Evolutionary conservation across 768 basidiomycete genomes (phyloP).

Genomic region (Auriscalpium orientale): DNA sequence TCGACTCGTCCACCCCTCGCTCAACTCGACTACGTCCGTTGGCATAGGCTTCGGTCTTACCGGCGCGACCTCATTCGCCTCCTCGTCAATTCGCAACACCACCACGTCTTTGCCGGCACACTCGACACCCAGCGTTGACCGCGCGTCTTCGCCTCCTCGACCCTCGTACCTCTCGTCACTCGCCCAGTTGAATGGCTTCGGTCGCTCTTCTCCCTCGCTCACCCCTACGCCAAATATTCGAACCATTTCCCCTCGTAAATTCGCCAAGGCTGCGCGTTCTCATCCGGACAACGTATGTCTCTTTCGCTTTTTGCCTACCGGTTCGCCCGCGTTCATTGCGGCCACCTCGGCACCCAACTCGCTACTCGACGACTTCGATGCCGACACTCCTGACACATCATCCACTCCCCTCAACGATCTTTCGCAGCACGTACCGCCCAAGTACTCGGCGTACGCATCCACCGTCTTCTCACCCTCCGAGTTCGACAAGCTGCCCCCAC

Average conservation of each 20-base stretch:
- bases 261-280: not conserved
- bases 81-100: not conserved
- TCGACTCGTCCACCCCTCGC: not conserved
- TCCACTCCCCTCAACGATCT: conserved; percentile 1
- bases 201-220: not conserved
- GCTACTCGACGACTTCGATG: not conserved
- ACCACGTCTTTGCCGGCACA: not conserved
- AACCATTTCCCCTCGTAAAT: not conserved
- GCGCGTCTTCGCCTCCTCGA: not conserved
- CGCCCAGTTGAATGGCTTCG: not conserved
- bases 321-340: not conserved
- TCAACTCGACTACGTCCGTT: conserved; percentile 4
- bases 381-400: not conserved
- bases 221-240: not conserved
- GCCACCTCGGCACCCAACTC: not conserved
- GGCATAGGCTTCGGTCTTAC: conserved; percentile 19
- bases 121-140: not conserved
- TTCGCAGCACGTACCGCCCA: not conserved
- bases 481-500: conserved; percentile 26
- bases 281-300: not conserved
- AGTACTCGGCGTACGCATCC: conserved; percentile 21
- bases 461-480: conserved; percentile 21
- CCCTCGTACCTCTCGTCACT: not conserved
- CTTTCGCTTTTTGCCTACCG: not conserved
- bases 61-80: not conserved